Evolutionary conservation across 2,329 filamentous ascomycete species (phyloP), one percentile per base, ranked within the genome.

Genomic region (Talaromyces albobiverticillius): DNA sequence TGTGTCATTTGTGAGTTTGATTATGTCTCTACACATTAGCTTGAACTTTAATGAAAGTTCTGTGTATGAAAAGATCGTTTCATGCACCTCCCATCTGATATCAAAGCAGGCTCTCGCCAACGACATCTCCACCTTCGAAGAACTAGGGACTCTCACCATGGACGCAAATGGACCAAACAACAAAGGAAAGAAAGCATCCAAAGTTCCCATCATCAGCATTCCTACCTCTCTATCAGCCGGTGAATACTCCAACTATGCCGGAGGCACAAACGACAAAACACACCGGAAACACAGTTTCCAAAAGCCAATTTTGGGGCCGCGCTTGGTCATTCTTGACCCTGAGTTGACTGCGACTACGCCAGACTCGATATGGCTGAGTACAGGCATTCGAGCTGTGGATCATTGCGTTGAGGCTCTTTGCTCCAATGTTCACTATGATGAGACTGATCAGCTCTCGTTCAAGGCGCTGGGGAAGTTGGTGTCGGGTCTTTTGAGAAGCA

Each of bases 401-500:
- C 81, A 84, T 61, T 83, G 80, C 53, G 76, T 84, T 3, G 82
- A 84, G 64, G 78, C 77, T 1, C 63, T 81, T 4, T 82, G 78
- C 57, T 77, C 76, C 1, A 61, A 75, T 1, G 58, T 63, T 1
- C 62, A 62, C 1, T 48, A 64, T 62, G 9, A 73, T 0, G 62
- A 62, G n/a, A 68, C 67, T 5, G 75, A 78, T 9, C 61, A 64
- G 1, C 63, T 67, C 20, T 74, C 73, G 0, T 60, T 64, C 43
- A 62, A 67, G 48, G 78, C 75, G 0, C 59, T 82, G 31, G 59
- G 64, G 2, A 58, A 63, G 53, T 62, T 82, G 22, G 65, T 81
- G 0, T 72, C 75, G 0, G 72, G 71, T 1, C 61, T 81, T 20
- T 59, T 81, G 54, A 57, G 63, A 8, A 75, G 69, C 32, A 75